Base-by-base conservation (phyloP, 2,329 filamentous ascomycete genomes). In the Kalaharituber pfeilii region DNA sequence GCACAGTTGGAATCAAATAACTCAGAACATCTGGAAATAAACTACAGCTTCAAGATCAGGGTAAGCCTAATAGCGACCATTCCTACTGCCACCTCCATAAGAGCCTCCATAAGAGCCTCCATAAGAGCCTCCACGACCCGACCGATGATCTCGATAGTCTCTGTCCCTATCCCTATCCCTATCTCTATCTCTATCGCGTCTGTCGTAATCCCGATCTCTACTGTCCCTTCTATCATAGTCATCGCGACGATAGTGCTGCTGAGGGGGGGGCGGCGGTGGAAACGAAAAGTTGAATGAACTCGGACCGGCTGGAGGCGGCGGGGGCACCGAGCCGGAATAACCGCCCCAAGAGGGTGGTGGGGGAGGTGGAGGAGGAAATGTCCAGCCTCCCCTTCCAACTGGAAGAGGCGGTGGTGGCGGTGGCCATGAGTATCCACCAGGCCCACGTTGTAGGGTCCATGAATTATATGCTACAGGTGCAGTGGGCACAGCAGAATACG, bases 171-270 rank as follows among this genome's bases (percentile, higher is more conserved):
- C 18, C 8, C 28, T 24, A n/a, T 28, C 51, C 5, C 25, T 28
- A 8, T 18, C 13, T 5, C 29, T 45, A 30, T 26, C 9, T 13
- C 26, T 26, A 18, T 26, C n/a, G n/a, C 54, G 36, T 9, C 45
- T 27, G 22, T 53, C 53, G 36, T 55, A 49, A 27, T 54, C 47
- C 44, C 54, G 58, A 28, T 61, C 50, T 52, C 52, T 53, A 18
- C 51, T 59, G 27, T 62, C 51, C 50, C 57, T 59, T 18, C 58
- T 55, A 49, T 60, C 55, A 27, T 64, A 58, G 26, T 60, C 57
- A 30, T 61, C 24, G 15, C 18, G 44, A 22, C 44, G 44, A 6
- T 49, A 49, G 15, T 13, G 8, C 5, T 39, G 33, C 13, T 13
- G 33, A 39, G 29, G 29, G 8, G 29, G 29, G 29, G 29, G 29